Evolutionary conservation across 257 asterid species (phyloP).

Genomic region (Coffea eugenioides): DNA sequence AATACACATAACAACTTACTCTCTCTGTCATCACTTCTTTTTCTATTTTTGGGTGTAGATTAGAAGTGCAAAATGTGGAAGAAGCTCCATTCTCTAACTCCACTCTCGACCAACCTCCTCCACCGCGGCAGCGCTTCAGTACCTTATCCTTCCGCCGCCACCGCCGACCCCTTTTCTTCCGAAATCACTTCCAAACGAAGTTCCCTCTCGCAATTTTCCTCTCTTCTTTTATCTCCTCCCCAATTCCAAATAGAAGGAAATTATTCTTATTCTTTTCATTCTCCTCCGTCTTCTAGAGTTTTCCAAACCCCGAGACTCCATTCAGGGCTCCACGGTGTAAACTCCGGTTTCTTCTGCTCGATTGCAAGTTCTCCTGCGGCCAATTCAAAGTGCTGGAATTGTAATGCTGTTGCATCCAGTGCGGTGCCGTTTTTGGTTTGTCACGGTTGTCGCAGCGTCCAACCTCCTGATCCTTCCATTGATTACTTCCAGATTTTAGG

Average conservation of each 20-base stretch:
- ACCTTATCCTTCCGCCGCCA: conserved; percentile 23
- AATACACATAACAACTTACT: background rate
- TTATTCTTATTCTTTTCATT: conserved; percentile 8
- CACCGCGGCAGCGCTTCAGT: conserved; percentile 15
- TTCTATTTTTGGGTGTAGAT: background rate
- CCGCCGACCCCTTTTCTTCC: conserved; percentile 15
- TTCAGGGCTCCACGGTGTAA: conserved; percentile 12
- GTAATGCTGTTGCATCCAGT: conserved; percentile 40
- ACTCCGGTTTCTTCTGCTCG: conserved; percentile 36
- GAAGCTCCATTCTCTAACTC: conserved; percentile 31
- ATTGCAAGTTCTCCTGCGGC: conserved; percentile 22
- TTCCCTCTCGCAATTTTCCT: conserved; percentile 14
- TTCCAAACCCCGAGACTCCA: conserved; percentile 19
- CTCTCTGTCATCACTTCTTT: background rate
- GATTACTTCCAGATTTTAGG: conserved; percentile 86
- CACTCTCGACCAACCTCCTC: conserved; percentile 23
- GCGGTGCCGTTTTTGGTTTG: conserved; percentile 71
- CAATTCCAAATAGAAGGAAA: conserved; percentile 16
- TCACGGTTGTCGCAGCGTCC: conserved; percentile 67
- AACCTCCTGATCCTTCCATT: conserved; percentile 59
- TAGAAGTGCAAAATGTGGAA: conserved; percentile 42
- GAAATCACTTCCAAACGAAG: conserved; percentile 9
- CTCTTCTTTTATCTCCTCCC: conserved; percentile 19
- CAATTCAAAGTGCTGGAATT: conserved; percentile 66
- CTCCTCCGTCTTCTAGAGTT: conserved; percentile 19